A percentile compares a stretch with the other conserved stretches of the same genome.
Evolutionary conservation across 768 basidiomycete genomes (phyloP).

Genomic region (Leccinum broughii): DNA sequence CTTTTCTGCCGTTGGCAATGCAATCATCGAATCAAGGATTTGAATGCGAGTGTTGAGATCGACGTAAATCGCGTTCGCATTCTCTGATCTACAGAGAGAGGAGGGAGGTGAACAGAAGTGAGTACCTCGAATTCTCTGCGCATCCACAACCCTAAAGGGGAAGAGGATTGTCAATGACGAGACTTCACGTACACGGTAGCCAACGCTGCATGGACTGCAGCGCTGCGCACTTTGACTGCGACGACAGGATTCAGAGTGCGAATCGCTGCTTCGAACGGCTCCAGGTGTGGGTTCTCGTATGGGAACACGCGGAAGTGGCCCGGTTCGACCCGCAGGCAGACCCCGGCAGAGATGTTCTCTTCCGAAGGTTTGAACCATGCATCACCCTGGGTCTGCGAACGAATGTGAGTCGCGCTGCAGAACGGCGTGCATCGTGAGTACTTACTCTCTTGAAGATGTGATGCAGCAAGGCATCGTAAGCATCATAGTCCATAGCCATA

Average conservation of each 20-base stretch:
- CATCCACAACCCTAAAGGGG: background rate
- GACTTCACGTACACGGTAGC: constrained; percentile 55
- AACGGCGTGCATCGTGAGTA: constrained; percentile 5
- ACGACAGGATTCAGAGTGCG: constrained; percentile 78
- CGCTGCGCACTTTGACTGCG: constrained; percentile 77
- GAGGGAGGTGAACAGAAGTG: background rate
- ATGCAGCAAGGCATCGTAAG: constrained; percentile 76
- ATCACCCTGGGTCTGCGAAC: constrained; percentile 68
- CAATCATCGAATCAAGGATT: constrained; percentile 68
- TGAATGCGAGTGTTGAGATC: constrained; percentile 85
- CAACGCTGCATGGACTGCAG: constrained; percentile 78
- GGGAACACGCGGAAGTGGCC: constrained; percentile 81
- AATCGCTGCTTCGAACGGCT: constrained; percentile 81
- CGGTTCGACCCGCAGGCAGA: constrained; percentile 69
- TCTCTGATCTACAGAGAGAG: constrained; percentile 46
- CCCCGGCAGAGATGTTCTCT: constrained; percentile 78
- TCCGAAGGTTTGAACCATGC: constrained; percentile 87
- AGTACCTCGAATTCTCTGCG: background rate
- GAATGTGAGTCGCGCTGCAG: background rate
- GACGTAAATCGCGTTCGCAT: constrained; percentile 63
- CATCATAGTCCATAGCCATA: constrained; percentile 58
- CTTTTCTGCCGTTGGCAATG: constrained; percentile 78
- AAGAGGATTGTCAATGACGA: background rate
- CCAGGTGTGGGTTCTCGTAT: constrained; percentile 78
- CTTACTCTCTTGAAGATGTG: constrained; percentile 75